Evolutionary conservation across 495 filamentous ascomycete species (phyloP).

Genomic region (Trichoderma gamsii): DNA sequence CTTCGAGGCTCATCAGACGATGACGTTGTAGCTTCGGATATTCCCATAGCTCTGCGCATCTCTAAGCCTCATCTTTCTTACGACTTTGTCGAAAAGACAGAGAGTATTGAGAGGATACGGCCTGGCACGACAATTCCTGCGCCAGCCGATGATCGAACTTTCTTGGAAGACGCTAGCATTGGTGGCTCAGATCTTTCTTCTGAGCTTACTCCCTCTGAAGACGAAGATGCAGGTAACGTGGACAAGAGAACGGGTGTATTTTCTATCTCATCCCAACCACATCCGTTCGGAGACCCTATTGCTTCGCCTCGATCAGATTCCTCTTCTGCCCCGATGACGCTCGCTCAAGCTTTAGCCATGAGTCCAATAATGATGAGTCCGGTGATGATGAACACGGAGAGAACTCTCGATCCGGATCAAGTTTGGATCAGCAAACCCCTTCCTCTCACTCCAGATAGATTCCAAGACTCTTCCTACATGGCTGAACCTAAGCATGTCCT

Average conservation of each 20-base stretch:
- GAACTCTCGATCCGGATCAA: constrained; percentile 35
- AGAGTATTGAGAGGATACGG: constrained; percentile 36
- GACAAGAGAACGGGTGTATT: constrained; percentile 16
- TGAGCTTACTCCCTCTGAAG: constrained; percentile 63
- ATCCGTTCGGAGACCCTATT: constrained; percentile 49
- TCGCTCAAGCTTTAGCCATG: constrained; percentile 53
- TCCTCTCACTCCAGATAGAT: constrained; percentile 45
- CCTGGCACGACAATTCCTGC: constrained; percentile 24
- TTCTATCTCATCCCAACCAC: constrained; percentile 31
- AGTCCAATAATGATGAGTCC: constrained; percentile 27
- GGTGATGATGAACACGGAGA: constrained; percentile 30
- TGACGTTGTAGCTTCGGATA: constrained; percentile 23
- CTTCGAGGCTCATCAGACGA: constrained; percentile 27
- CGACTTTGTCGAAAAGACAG: constrained; percentile 43
- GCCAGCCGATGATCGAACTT: constrained; percentile 44
- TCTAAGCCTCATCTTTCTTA: constrained; percentile 35
- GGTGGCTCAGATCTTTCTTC: constrained; percentile 72
- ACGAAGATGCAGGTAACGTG: constrained; percentile 45
- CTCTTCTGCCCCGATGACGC: constrained; percentile 73
- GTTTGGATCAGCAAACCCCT: constrained; percentile 42
- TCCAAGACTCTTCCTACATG: constrained; percentile 13
- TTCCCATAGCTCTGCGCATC: constrained; percentile 17
- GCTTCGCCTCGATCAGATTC: constrained; percentile 41
- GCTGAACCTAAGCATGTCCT: constrained; percentile 26
- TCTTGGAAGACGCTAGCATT: constrained; percentile 62